Percentiles rank a stretch among this genome's conserved stretches.
Conservation (phyloP, 306 rosid genomes). For the Medicago arabica region DNA sequence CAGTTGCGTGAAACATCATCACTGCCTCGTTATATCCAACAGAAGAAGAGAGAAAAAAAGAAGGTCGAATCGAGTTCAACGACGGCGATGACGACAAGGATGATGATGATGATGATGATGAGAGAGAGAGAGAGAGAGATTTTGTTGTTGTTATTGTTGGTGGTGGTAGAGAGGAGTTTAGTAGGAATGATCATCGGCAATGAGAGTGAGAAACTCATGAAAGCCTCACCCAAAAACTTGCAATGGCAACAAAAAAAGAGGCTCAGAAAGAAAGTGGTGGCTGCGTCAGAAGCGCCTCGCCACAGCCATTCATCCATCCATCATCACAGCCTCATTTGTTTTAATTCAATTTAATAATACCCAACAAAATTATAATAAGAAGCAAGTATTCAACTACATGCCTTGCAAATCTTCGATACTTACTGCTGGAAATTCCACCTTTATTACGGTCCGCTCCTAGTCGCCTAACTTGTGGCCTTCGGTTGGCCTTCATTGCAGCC, state of each 20-base stretch:
- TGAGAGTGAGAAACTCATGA: constrained; percentile 1
- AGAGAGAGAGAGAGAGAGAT: background rate
- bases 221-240: background rate
- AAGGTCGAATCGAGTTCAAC: background rate
- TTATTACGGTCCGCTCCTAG: too few species aligned
- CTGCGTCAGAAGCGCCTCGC: constrained; percentile 18
- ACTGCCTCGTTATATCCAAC: constrained; percentile 1
- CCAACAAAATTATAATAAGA: background rate
- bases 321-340: constrained; percentile 1
- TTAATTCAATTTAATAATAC: background rate
- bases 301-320: background rate
- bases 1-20: constrained; percentile 20
- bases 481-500: too few species aligned
- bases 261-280: constrained; percentile 1
- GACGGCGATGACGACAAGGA: background rate
- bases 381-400: background rate
- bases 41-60: background rate
- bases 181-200: background rate
- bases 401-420: background rate
- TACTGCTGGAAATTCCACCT: background rate
- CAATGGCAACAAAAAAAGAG: constrained; percentile 1
- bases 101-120: background rate
- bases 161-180: background rate
- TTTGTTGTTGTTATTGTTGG: background rate
- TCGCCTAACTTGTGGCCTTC: too few species aligned